phyloP scores from a whole-genome alignment of 129 eudicot genomes.

The Flaveria trinervia region DNA sequence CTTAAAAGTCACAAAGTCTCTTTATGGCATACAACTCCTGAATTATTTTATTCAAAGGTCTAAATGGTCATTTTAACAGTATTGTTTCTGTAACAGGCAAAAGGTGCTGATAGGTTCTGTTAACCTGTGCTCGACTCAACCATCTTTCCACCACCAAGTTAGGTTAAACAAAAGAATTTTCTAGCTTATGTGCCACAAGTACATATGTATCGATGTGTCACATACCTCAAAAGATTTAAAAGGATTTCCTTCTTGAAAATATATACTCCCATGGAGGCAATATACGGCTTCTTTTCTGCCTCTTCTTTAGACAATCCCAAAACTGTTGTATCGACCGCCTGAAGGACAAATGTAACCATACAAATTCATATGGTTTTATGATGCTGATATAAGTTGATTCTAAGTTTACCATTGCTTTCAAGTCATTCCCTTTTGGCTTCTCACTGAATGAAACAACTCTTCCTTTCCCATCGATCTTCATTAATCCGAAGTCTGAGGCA shows the following conservation, averaged over 20 bases:
- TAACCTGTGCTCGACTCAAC: neutral
- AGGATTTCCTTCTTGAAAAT: slow-evolving; percentile 89
- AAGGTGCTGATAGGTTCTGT: neutral
- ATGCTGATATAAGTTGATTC: neutral
- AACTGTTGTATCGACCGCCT: slow-evolving; percentile 95
- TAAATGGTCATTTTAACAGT: neutral
- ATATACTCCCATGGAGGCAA: slow-evolving; percentile 98
- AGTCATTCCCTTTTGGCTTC: slow-evolving; percentile 85
- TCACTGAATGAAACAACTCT: slow-evolving; percentile 83
- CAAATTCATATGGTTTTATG: neutral
- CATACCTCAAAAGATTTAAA: slow-evolving; percentile 77
- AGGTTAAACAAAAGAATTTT: neutral
- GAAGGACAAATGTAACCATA: slow-evolving; percentile 21
- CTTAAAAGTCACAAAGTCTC: neutral
- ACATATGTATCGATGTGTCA: neutral
- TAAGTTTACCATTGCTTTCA: slow-evolving; percentile 77
- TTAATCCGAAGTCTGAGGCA: slow-evolving; percentile 97
- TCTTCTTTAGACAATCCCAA: slow-evolving; percentile 82
- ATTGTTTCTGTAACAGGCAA: no score
- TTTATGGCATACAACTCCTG: neutral
- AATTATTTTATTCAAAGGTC: neutral
- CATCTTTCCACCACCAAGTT: neutral
- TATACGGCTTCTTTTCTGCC: slow-evolving; percentile 88
- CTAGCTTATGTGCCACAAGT: neutral
- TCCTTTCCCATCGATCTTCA: slow-evolving; percentile 87